Evolutionary conservation across 1,139 yeast genomes (phyloP), one percentile per base, ranked within the genome.

Genomic region (Taphrina flavorubra): DNA sequence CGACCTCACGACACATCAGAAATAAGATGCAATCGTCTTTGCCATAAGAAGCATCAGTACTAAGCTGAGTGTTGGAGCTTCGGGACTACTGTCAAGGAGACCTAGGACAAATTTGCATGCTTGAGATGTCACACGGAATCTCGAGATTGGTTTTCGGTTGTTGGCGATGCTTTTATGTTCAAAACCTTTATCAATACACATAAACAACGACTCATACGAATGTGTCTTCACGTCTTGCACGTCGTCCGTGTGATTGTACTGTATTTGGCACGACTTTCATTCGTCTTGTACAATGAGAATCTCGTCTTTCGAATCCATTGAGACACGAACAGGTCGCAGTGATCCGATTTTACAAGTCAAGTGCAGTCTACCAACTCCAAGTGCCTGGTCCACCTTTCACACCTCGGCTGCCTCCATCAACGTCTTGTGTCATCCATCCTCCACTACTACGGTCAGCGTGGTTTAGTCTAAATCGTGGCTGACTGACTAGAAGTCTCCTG

Each of bases 301-400:
- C 31, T 25, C 31, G 31, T 25, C 31, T 2, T 25, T 4, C 31
- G n/a, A 25, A 25, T 25, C 31, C 31, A 25, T 0, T 25, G 31
- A 25, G 4, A 25, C 31, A 25, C 31, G 31, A 25, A 25, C 4
- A 25, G 31, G 31, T 25, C 4, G 31, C 31, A 25, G 31, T 4
- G 31, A 25, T 25, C 31, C 31, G 2, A 25, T 25, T 2, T 25
- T 25, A 4, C 31, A 25, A 25, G 31, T 2, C 4, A 25, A 25
- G 31, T 25, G n/a, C 13, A 20, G 20, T 31, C 44, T 25, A 63
- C 67, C 67, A 63, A 7, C 67, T 61, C 61, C 51, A 57, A 18
- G 67, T 63, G 6, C 67, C 67, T 14, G 67, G 67, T 4, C 55
- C 55, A 20, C 67, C 67, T 37, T 63, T 63, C 55, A 63, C 67